Evolutionary conservation across 306 rosid species (phyloP), one percentile per base, ranked within the genome.

Genomic region (Quercus parvula): DNA sequence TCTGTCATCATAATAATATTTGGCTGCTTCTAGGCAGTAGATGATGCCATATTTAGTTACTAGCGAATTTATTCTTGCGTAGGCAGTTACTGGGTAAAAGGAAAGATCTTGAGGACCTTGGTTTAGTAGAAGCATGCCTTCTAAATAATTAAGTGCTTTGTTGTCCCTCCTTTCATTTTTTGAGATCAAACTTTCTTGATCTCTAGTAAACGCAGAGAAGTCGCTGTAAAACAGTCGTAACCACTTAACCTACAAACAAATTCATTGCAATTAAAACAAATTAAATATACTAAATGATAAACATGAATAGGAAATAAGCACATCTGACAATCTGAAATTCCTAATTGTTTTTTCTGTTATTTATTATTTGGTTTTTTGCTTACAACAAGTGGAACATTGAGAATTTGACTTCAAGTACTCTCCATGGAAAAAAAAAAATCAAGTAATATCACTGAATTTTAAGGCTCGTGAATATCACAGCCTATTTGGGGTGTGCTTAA

Each of bases 121-220:
- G 61, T 85, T 75, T 68, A 89, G 78, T 18, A 89, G 54, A 81
- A 95, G 86, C 18, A 76, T 17, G 4, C 99, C 99, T 87, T 95
- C 98, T 2, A 95, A 18, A 63, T 88, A 96, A 87, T 90, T 76
- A 0, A 90, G 61, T 19, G 81, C 89, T 30, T 76, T 79, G 7
- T 66, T 77, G 28, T 80, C 80, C 27, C 75, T 71, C 51, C 38
- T 80, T 41, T 81, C 84, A 22, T 81, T 73, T 18, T 25, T 33
- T 49, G 90, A 80, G 74, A 90, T 91, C 75, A 96, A 78, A 68
- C 1, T 77, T 64, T 96, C 92, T 90, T 93, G 99, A 74, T 96
- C 99, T 27, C 62, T 59, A 19, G 91, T 66, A 82, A 96, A 86
- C 6, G 79, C 59, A 46, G 87, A 52, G 77, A 96, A 96, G 59